Percentiles rank a stretch among this genome's conserved stretches.
phyloP scores from a whole-genome alignment of 768 basidiomycete species.

The Pulveroboletus sp. region DNA sequence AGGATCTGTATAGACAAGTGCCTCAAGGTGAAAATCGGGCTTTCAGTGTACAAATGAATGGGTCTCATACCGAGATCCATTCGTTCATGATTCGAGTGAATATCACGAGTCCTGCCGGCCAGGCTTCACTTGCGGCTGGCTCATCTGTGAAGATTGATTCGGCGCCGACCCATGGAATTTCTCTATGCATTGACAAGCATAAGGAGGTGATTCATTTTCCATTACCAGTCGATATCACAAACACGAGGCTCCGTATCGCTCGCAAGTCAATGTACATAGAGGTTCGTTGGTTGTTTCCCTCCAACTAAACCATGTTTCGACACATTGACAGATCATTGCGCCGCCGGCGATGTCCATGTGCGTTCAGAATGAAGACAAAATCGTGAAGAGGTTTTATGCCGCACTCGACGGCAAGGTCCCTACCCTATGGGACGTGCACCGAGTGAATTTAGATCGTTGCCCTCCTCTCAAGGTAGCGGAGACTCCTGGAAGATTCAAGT shows the following conservation, averaged over 20 bases:
- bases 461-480: slow-evolving; percentile 29
- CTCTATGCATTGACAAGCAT: slow-evolving; percentile 16
- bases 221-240: slow-evolving; percentile 39
- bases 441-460: slow-evolving; percentile 34
- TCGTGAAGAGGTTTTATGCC: slow-evolving; percentile 30
- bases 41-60: slow-evolving; percentile 16
- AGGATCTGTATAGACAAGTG: not conserved
- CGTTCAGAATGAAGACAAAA: slow-evolving; percentile 13
- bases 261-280: slow-evolving; percentile 53
- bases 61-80: slow-evolving; percentile 9
- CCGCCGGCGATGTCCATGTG: slow-evolving; percentile 15
- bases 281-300: slow-evolving; percentile 12
- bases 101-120: slow-evolving; percentile 20
- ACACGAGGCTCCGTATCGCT: slow-evolving; percentile 44
- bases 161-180: not conserved
- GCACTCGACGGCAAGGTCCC: slow-evolving; percentile 13
- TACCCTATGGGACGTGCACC: slow-evolving; percentile 37
- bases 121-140: slow-evolving; percentile 15
- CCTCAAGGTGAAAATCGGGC: slow-evolving; percentile 13
- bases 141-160: slow-evolving; percentile 17
- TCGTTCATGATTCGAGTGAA: slow-evolving; percentile 22
- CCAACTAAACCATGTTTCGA: not conserved
- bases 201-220: slow-evolving; percentile 37
- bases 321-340: slow-evolving; percentile 17
- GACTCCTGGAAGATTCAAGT: slow-evolving; percentile 14